Conservation (phyloP, 1,139 yeast genomes). For the Candida smagusa region DNA sequence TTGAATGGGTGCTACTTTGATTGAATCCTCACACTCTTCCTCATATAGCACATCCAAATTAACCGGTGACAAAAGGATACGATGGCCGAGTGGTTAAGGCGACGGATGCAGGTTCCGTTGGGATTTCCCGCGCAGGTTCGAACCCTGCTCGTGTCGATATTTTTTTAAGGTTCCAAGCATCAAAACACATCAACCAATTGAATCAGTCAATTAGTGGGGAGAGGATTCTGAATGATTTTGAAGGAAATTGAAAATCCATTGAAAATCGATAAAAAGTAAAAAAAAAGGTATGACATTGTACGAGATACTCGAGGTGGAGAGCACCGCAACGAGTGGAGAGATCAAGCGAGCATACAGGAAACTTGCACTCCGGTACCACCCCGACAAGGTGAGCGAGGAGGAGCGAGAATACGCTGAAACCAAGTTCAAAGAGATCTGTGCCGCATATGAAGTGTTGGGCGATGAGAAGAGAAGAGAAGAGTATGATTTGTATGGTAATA, state of each 20-base stretch:
- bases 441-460: slow-evolving; percentile 72
- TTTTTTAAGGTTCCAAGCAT: slow-evolving; percentile 12
- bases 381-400: slow-evolving; percentile 72
- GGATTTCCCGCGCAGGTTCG: slow-evolving; percentile 28
- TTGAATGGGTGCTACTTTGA: no score
- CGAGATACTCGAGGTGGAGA: slow-evolving; percentile 64
- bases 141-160: slow-evolving; percentile 43
- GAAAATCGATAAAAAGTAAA: no score
- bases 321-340: slow-evolving; percentile 60
- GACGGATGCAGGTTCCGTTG: slow-evolving; percentile 49
- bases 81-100: slow-evolving; percentile 58
- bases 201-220: neutral
- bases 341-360: slow-evolving; percentile 76
- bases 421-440: slow-evolving; percentile 70
- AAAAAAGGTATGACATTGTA: slow-evolving; percentile 29
- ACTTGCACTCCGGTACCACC: slow-evolving; percentile 71
- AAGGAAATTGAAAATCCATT: neutral
- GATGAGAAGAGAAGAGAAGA: slow-evolving; percentile 58
- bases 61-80: slow-evolving; percentile 22
- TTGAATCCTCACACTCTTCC: no score
- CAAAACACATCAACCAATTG: no score
- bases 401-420: slow-evolving; percentile 66
- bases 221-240: neutral
- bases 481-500: slow-evolving; percentile 57
- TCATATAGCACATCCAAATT: no score